Conservation (phyloP, 345 rosid species). For the Geranium rotundifolium region DNA sequence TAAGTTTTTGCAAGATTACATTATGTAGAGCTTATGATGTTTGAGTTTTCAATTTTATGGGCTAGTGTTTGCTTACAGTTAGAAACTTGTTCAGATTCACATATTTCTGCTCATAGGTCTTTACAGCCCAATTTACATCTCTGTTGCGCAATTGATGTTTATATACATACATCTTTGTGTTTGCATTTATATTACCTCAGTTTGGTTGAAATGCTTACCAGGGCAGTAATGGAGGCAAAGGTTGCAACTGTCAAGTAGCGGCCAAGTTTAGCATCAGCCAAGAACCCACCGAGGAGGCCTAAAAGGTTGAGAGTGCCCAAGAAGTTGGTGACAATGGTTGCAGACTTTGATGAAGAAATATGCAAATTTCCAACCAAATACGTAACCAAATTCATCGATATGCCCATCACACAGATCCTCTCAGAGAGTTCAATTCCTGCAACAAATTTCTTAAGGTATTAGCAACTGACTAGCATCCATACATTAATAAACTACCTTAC, state of each 20-base stretch:
- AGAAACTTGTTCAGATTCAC: not conserved
- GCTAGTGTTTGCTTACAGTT: not conserved
- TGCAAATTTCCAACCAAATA: constrained; percentile 75
- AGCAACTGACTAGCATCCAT: not conserved
- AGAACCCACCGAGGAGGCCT: constrained; percentile 82
- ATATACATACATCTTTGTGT: too few relatives aligned
- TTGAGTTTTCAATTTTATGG: too few relatives aligned
- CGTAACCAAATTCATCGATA: constrained; percentile 81
- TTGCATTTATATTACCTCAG: too few relatives aligned
- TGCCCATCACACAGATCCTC: constrained; percentile 88
- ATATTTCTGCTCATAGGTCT: not conserved
- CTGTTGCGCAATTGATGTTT: not conserved
- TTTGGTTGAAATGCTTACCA: constrained; percentile 30
- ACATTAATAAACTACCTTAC: not conserved
- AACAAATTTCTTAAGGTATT: constrained; percentile 1
- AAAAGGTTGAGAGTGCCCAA: constrained; percentile 84
- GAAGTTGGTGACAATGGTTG: constrained; percentile 77
- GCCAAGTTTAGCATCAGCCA: constrained; percentile 88
- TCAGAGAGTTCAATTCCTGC: constrained; percentile 82
- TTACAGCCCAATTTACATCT: not conserved
- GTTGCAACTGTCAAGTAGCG: constrained; percentile 67
- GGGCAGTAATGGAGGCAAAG: constrained; percentile 50
- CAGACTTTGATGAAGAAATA: constrained; percentile 67
- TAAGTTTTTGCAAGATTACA: not conserved
- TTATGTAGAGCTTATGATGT: too few relatives aligned